Conservation (phyloP, 495 filamentous ascomycete genomes). For the Penicillium psychrofluorescens region DNA sequence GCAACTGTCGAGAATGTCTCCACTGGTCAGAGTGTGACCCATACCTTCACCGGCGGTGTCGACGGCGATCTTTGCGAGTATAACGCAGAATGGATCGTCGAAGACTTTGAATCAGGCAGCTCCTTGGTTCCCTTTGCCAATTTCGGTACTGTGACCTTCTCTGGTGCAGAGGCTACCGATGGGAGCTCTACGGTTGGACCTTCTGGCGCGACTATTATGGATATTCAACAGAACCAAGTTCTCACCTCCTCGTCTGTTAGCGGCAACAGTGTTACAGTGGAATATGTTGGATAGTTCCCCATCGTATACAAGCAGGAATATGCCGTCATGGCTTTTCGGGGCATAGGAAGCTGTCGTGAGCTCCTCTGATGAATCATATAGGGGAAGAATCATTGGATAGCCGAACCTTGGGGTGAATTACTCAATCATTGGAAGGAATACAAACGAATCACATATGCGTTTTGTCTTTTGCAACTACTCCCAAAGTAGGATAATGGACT, state of each 20-base stretch:
- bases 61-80: conserved; percentile 17
- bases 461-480: no score
- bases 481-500: no score
- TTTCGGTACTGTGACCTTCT: conserved; percentile 44
- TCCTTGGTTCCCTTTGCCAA: conserved; percentile 43
- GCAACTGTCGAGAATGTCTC: conserved; percentile 44
- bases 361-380: no score
- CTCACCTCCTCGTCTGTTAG: conserved; percentile 33
- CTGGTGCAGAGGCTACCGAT: conserved; percentile 19
- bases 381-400: no score
- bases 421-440: no score
- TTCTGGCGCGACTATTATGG: conserved; percentile 35
- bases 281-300: conserved; percentile 7
- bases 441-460: no score
- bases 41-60: conserved; percentile 32
- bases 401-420: no score
- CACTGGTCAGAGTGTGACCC: conserved; percentile 41
- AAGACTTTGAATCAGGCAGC: conserved; percentile 42
- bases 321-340: neutral
- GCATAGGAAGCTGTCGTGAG: no score
- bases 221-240: conserved; percentile 38
- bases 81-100: conserved; percentile 59
- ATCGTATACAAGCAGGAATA: neutral
- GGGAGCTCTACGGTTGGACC: conserved; percentile 20
- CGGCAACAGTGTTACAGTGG: conserved; percentile 13